Percentiles rank a stretch among this genome's conserved stretches.
Evolutionary conservation across 208 protist genomes (phyloP).

Genomic region (Trypanosomatidae sp.): DNA sequence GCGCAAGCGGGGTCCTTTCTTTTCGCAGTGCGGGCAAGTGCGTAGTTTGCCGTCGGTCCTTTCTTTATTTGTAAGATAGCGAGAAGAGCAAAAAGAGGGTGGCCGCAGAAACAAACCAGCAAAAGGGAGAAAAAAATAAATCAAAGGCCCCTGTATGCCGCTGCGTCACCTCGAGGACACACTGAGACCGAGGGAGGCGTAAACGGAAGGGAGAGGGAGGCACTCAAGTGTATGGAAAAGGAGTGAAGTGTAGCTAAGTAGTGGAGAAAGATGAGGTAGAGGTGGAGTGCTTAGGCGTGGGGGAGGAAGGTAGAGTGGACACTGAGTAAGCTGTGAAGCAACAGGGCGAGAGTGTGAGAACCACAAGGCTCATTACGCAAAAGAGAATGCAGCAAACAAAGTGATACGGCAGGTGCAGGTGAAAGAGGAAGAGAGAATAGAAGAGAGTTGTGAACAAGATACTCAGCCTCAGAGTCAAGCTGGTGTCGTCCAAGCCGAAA

Average conservation of each 20-base stretch:
- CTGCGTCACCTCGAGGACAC: neutral
- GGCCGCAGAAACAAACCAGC: slow-evolving; percentile 4
- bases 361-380: neutral
- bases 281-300: neutral
- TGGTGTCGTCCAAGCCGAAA: neutral
- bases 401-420: neutral
- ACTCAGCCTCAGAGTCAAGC: neutral
- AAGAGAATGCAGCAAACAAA: neutral
- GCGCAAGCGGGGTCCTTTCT: neutral
- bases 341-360: neutral
- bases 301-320: neutral
- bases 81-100: neutral
- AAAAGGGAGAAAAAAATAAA: neutral
- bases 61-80: slow-evolving; percentile 14
- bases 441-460: neutral
- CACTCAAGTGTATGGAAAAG: neutral
- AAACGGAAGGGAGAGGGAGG: neutral
- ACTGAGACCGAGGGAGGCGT: neutral
- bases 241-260: neutral
- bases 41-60: neutral
- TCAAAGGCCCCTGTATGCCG: neutral
- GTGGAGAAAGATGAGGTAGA: neutral
- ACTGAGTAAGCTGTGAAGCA: neutral
- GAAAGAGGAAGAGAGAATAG: neutral
- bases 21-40: neutral